These are phyloP conservation scores for Penicillium sp. DNA, from an alignment of 2,329 filamentous ascomycete genomes.

Conservation along the genomic window DNA sequence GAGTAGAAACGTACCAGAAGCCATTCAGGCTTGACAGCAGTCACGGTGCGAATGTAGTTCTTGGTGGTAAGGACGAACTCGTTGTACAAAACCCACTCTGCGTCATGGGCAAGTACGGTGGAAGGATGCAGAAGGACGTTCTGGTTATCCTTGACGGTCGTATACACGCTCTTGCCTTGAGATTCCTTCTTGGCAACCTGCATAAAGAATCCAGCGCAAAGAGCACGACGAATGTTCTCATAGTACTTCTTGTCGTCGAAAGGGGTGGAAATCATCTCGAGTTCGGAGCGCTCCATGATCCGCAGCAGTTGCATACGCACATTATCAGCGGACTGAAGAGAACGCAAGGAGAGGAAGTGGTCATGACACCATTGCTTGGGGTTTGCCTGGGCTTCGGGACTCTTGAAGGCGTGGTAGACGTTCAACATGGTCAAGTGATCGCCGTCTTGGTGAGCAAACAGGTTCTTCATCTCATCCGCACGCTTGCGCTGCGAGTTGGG, in stretches of 20 bases:
- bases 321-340: conserved; percentile 89
- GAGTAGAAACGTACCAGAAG: conserved; percentile 67
- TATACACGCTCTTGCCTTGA: conserved; percentile 79
- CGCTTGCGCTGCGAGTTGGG: conserved; percentile 83
- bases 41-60: conserved; percentile 96
- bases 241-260: conserved; percentile 98
- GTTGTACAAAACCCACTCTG: conserved; percentile 97
- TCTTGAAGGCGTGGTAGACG: conserved; percentile 96
- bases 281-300: conserved; percentile 91
- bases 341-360: conserved; percentile 88
- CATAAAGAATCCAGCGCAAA: conserved; percentile 98
- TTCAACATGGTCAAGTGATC: conserved; percentile 97
- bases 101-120: conserved; percentile 83
- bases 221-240: conserved; percentile 88
- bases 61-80: conserved; percentile 98
- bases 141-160: conserved; percentile 95
- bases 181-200: conserved; percentile 94
- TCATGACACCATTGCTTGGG: conserved; percentile 94
- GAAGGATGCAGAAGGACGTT: conserved; percentile 90
- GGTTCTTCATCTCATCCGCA: conserved; percentile 94
- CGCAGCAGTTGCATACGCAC: conserved; percentile 88
- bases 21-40: conserved; percentile 91
- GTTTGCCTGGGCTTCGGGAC: conserved; percentile 68
- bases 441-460: conserved; percentile 89
- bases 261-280: conserved; percentile 83